Conservation (phyloP, 1,284 basidiomycete species). For the Tylopilus sp. region DNA sequence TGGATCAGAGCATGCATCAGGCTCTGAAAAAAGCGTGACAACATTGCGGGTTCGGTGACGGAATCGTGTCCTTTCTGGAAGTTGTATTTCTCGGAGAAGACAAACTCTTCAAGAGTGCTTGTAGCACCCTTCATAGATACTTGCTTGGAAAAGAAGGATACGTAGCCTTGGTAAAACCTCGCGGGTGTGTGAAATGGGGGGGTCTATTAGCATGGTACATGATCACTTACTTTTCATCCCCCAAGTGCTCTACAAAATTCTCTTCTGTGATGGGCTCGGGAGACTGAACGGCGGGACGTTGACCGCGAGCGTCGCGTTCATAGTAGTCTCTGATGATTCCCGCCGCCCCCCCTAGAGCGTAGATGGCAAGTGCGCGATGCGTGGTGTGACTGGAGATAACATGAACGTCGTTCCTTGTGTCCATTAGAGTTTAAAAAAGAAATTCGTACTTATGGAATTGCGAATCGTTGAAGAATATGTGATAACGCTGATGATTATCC, state of each 20-base stretch:
- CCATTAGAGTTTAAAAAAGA: neutral
- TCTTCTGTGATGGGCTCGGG: constrained; percentile 37
- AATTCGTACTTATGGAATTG: constrained; percentile 28
- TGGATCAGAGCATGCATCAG: constrained; percentile 32
- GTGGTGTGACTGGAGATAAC: constrained; percentile 37
- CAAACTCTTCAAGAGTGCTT: constrained; percentile 48
- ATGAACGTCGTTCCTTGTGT: neutral
- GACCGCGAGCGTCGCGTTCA: constrained; percentile 30
- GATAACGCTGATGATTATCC: constrained; percentile 27
- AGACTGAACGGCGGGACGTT: constrained; percentile 34
- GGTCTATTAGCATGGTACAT: neutral
- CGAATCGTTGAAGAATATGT: constrained; percentile 26
- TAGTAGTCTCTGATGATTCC: constrained; percentile 39
- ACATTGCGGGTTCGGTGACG: constrained; percentile 22
- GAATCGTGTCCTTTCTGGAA: constrained; percentile 24
- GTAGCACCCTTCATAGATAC: constrained; percentile 43
- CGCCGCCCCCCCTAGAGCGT: constrained; percentile 38
- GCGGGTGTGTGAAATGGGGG: neutral
- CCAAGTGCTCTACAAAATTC: constrained; percentile 44
- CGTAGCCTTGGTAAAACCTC: constrained; percentile 58
- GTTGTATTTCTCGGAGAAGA: constrained; percentile 56
- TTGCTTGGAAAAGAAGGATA: constrained; percentile 51
- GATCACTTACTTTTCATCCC: constrained; percentile 37
- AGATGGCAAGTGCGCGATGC: constrained; percentile 44
- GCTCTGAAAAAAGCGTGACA: constrained; percentile 25